Conservation (phyloP, 257 asterid genomes). For the Rauvolfia tetraphylla region DNA sequence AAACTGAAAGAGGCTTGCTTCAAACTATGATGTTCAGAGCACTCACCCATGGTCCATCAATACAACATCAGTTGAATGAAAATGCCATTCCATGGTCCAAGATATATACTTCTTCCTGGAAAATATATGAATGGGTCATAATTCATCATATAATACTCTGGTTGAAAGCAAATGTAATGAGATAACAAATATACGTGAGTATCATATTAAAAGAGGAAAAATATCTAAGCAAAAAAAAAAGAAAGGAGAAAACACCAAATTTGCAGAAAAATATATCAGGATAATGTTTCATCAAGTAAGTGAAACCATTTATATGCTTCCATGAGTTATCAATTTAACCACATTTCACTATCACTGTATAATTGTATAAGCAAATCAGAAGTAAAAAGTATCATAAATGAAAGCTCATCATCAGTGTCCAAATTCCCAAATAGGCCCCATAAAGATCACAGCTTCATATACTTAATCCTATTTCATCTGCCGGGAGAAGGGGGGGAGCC, state of each 20-base stretch:
- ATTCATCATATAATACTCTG: background rate
- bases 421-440: background rate
- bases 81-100: conserved; percentile 94
- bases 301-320: background rate
- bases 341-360: background rate
- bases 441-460: background rate
- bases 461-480: background rate
- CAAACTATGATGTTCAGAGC: background rate
- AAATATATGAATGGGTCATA: conserved; percentile 13
- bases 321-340: conserved; percentile 1
- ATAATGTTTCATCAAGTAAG: background rate
- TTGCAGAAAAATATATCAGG: background rate
- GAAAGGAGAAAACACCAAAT: too few species aligned
- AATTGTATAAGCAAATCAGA: background rate
- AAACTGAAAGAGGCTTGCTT: background rate
- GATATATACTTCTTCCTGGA: conserved; percentile 68
- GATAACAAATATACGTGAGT: background rate
- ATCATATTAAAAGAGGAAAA: conserved; percentile 1
- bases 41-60: conserved; percentile 79
- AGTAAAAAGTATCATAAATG: background rate
- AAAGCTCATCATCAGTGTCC: background rate
- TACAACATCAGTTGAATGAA: conserved; percentile 67
- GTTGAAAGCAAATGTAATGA: conserved; percentile 7
- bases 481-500: background rate
- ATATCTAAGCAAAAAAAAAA: too few species aligned